Evolutionary conservation across 805 yeast genomes (phyloP).

Genomic region (Candida vartiovaarae): DNA sequence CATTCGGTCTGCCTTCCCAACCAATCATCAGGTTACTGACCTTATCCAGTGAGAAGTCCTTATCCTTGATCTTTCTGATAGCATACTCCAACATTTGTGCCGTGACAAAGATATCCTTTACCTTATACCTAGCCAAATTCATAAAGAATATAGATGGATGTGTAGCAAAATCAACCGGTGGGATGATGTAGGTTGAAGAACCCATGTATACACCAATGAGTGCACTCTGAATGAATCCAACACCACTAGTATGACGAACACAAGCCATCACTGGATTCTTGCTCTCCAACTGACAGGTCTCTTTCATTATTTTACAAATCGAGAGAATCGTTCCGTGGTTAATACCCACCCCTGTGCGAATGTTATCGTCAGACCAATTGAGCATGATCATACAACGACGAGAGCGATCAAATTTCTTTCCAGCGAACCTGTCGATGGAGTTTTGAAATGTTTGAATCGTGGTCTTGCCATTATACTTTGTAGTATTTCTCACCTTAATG

Average conservation of each 20-base stretch:
- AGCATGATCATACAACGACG: slow-evolving; percentile 58
- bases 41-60: slow-evolving; percentile 44
- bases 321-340: slow-evolving; percentile 63
- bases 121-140: slow-evolving; percentile 65
- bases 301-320: slow-evolving; percentile 83
- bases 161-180: slow-evolving; percentile 69
- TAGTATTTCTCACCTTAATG: slow-evolving; percentile 60
- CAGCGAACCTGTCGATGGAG: slow-evolving; percentile 16
- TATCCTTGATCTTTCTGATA: slow-evolving; percentile 49
- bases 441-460: slow-evolving; percentile 13
- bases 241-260: slow-evolving; percentile 74
- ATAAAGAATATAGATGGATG: slow-evolving; percentile 68
- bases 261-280: slow-evolving; percentile 75
- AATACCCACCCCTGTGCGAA: slow-evolving; percentile 43
- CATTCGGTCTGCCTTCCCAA: slow-evolving; percentile 67
- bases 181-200: slow-evolving; percentile 71
- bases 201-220: slow-evolving; percentile 83
- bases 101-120: slow-evolving; percentile 81
- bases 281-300: slow-evolving; percentile 78
- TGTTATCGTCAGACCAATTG: slow-evolving; percentile 65
- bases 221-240: slow-evolving; percentile 85
- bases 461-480: slow-evolving; percentile 39
- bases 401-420: slow-evolving; percentile 14
- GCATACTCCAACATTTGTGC: slow-evolving; percentile 79
- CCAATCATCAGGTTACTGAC: slow-evolving; percentile 82